Percentiles rank a stretch among this genome's conserved stretches.
phyloP scores from a whole-genome alignment of 75 land plant genomes.

The Pseudotsuga menziesii region DNA sequence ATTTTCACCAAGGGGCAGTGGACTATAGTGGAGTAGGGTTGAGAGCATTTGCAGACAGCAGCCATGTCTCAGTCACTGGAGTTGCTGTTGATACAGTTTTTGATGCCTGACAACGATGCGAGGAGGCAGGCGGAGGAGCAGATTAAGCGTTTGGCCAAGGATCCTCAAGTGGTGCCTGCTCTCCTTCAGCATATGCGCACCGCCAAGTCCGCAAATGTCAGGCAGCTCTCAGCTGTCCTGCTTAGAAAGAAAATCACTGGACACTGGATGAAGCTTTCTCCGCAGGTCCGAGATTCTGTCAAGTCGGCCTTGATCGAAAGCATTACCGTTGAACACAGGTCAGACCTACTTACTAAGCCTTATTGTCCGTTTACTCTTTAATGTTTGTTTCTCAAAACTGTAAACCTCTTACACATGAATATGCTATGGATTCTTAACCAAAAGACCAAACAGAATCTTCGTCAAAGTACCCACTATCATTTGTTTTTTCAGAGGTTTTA shows the following conservation, averaged over 20 bases:
- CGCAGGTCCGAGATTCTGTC: constrained; percentile 44
- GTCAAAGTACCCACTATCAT: no score
- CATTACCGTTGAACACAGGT: constrained; percentile 90
- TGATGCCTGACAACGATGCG: constrained; percentile 97
- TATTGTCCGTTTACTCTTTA: not conserved
- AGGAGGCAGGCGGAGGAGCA: constrained; percentile 94
- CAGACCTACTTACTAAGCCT: not conserved
- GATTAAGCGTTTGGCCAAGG: constrained; percentile 82
- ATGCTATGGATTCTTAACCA: no score
- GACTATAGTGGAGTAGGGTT: no score
- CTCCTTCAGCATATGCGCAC: constrained; percentile 87
- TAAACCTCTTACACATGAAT: no score
- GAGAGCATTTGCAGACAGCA: no score
- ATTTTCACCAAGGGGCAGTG: no score
- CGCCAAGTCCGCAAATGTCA: constrained; percentile 85
- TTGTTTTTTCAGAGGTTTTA: no score
- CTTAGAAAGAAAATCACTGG: constrained; percentile 96
- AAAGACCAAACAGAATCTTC: no score
- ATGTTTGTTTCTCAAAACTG: not conserved
- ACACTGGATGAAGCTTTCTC: constrained; percentile 88
- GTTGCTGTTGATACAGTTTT: constrained; percentile 72
- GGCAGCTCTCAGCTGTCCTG: constrained; percentile 89
- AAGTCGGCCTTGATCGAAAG: constrained; percentile 83
- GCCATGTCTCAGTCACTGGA: constrained; percentile 75
- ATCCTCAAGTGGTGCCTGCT: constrained; percentile 88